phyloP scores from a whole-genome alignment of 495 filamentous ascomycete species.

The Xylaria venustula region DNA sequence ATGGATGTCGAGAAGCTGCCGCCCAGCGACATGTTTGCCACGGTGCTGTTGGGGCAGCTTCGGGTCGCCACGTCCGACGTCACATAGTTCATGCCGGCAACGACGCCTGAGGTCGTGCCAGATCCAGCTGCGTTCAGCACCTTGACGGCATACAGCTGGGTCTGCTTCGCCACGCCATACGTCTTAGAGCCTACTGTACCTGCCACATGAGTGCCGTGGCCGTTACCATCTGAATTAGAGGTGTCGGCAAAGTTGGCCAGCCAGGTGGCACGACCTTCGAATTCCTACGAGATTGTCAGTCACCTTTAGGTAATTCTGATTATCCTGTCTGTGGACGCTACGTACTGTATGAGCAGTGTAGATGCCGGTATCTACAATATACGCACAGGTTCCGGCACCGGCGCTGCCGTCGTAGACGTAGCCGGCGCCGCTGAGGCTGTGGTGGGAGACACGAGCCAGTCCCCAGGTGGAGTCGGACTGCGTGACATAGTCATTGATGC shows the following conservation, averaged over 20 bases:
- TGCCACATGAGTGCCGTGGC: conserved; percentile 51
- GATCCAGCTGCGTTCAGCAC: conserved; percentile 49
- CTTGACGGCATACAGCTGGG: conserved; percentile 49
- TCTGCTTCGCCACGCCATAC: conserved; percentile 50
- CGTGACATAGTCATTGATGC: conserved; percentile 44
- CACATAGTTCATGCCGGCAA: conserved; percentile 51
- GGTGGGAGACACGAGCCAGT: conserved; percentile 57
- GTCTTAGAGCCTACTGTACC: conserved; percentile 49
- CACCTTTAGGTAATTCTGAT: too few species aligned
- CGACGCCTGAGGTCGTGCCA: conserved; percentile 47
- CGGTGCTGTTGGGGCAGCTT: conserved; percentile 15
- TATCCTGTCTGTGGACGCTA: conserved; percentile 31
- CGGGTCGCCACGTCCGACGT: conserved; percentile 27
- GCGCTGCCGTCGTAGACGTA: conserved; percentile 62
- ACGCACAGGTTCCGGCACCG: conserved; percentile 56
- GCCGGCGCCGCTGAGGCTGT: conserved; percentile 39
- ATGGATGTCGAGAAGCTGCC: conserved; percentile 52
- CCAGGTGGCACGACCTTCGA: conserved; percentile 42
- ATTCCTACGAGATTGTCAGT: conserved; percentile 27
- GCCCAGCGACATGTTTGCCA: conserved; percentile 57
- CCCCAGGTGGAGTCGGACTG: conserved; percentile 61
- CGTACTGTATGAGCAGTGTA: conserved; percentile 56
- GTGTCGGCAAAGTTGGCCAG: conserved; percentile 42
- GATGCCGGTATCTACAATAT: conserved; percentile 63
- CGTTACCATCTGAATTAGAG: conserved; percentile 49